Evolutionary conservation across 2,329 filamentous ascomycete species (phyloP).

Genomic region (Xylariaceae sp.): DNA sequence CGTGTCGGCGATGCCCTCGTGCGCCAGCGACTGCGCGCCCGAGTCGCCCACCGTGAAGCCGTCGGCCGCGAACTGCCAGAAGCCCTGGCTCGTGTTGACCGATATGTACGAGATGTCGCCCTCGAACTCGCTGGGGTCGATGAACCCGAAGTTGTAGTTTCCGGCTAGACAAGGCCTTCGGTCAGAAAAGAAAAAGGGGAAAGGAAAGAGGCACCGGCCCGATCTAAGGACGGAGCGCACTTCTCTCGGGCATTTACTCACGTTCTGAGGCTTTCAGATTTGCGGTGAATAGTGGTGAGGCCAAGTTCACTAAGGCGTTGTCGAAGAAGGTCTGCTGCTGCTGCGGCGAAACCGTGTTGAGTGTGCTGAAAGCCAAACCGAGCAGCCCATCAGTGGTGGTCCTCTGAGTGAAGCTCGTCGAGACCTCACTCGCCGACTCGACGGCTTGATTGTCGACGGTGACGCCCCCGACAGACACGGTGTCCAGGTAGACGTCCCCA

Average conservation of each 20-base stretch:
- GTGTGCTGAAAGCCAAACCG: constrained; percentile 33
- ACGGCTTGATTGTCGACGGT: constrained; percentile 33
- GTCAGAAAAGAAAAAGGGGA: too few species aligned
- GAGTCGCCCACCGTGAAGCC: constrained; percentile 44
- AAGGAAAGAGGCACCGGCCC: too few species aligned
- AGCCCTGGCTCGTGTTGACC: constrained; percentile 49
- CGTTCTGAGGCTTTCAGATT: constrained; percentile 29
- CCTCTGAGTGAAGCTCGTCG: constrained; percentile 29
- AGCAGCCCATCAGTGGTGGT: constrained; percentile 33
- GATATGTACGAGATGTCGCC: constrained; percentile 49
- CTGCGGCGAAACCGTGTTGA: constrained; percentile 34
- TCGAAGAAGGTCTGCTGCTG: constrained; percentile 37
- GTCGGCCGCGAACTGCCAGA: constrained; percentile 54
- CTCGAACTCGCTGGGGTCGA: constrained; percentile 49
- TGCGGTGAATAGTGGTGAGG: constrained; percentile 48
- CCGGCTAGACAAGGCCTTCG: too few species aligned
- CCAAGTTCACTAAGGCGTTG: constrained; percentile 24
- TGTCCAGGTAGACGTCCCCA: constrained; percentile 36
- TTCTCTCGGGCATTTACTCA: constrained; percentile 18
- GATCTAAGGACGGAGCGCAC: too few species aligned
- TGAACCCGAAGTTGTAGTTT: constrained; percentile 34
- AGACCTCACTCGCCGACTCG: constrained; percentile 34
- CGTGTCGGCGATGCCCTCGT: constrained; percentile 48
- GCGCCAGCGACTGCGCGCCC: constrained; percentile 8
- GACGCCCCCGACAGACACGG: constrained; percentile 33